These are phyloP conservation scores for Aspergillus vadensis DNA, from an alignment of 2,329 filamentous ascomycete species.

Conservation along the genomic window DNA sequence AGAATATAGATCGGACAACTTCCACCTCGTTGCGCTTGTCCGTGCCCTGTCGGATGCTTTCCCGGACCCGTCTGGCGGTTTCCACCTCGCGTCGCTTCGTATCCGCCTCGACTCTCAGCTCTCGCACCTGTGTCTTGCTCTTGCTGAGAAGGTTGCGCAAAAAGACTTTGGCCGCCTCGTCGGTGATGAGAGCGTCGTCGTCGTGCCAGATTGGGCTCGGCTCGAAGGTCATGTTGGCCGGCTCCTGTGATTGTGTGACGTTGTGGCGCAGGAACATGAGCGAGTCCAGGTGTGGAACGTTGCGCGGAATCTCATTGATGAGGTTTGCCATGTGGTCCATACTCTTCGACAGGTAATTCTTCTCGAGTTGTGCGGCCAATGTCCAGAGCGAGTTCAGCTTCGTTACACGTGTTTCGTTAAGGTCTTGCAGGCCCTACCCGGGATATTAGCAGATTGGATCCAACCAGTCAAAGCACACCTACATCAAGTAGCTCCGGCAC, in stretches of 20 bases:
- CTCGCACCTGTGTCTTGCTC: constrained; percentile 79
- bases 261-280: constrained; percentile 99
- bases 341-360: constrained; percentile 73
- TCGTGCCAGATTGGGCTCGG: constrained; percentile 97
- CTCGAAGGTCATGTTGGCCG: constrained; percentile 81
- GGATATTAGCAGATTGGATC: constrained; percentile 11
- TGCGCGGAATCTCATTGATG: constrained; percentile 78
- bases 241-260: constrained; percentile 77
- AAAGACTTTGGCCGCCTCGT: constrained; percentile 86
- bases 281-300: constrained; percentile 85
- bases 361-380: constrained; percentile 76
- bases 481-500: constrained; percentile 91
- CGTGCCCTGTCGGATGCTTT: constrained; percentile 76
- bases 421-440: constrained; percentile 72
- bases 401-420: constrained; percentile 83
- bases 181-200: constrained; percentile 79
- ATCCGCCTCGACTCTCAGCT: constrained; percentile 79
- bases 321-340: constrained; percentile 72
- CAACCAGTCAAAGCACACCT: constrained; percentile 29
- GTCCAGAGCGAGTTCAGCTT: constrained; percentile 87
- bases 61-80: constrained; percentile 69
- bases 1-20: constrained; percentile 79
- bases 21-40: constrained; percentile 89
- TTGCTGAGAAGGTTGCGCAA: constrained; percentile 89
- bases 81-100: constrained; percentile 86